phyloP scores from a whole-genome alignment of 2,329 filamentous ascomycete genomes.

The Fusarium heterosporum region DNA sequence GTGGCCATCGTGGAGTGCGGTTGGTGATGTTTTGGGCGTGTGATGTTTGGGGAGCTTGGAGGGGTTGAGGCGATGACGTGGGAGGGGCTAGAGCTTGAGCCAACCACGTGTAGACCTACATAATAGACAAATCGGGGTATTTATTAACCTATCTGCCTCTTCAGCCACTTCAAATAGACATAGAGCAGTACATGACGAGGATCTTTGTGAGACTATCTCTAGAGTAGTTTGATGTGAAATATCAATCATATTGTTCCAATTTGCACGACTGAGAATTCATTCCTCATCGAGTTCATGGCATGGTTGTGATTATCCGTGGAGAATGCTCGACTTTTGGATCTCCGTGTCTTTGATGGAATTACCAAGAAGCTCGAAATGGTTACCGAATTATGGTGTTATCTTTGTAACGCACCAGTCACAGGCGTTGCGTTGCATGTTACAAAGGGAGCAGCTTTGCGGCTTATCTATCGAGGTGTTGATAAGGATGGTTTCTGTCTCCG shows the following conservation, averaged over 20 bases:
- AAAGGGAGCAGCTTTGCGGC: constrained; percentile 17
- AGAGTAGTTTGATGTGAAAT: constrained; percentile 2
- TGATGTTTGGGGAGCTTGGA: constrained; percentile 24
- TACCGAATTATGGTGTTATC: constrained; percentile 17
- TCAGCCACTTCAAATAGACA: background rate
- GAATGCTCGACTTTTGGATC: constrained; percentile 11
- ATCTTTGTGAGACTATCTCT: background rate
- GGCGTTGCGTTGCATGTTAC: constrained; percentile 13
- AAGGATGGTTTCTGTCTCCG: constrained; percentile 26
- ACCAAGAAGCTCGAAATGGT: background rate
- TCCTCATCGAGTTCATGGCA: constrained; percentile 1
- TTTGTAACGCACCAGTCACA: constrained; percentile 29
- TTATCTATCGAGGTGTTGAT: constrained; percentile 34
- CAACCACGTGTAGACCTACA: constrained; percentile 18
- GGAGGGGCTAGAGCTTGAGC: constrained; percentile 20
- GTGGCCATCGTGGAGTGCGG: constrained; percentile 21
- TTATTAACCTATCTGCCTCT: background rate
- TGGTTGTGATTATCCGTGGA: constrained; percentile 9
- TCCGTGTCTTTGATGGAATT: background rate
- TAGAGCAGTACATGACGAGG: background rate
- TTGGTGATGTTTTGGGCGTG: constrained; percentile 19
- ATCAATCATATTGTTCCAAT: constrained; percentile 26
- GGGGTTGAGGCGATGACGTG: constrained; percentile 34
- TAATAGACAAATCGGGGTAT: constrained; percentile 1
- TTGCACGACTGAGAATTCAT: constrained; percentile 4